Evolutionary conservation across 345 rosid species (phyloP), one percentile per base, ranked within the genome.

Genomic region (Hibiscus trionum): DNA sequence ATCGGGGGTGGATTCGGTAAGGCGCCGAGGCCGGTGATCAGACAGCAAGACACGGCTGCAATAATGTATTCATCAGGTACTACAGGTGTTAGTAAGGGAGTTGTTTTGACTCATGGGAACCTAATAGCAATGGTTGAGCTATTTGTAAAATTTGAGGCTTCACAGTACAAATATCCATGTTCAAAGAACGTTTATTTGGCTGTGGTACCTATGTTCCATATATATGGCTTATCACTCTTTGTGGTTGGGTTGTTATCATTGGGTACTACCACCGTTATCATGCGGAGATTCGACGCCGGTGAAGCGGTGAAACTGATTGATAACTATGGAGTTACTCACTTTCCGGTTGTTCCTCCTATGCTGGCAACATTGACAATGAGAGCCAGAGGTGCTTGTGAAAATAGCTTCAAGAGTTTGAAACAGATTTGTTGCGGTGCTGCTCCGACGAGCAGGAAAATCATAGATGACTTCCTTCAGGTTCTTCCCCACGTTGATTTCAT

Each of bases 391-490:
- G 77, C 60, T 60, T 35, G 71, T 68, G 84, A 80, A 12, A 68
- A 77, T 67, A 71, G 69, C 72, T 82, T 93, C 52, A 82, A 59
- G 79, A 89, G 91, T 71, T 82, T 93, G 79, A 91, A 89, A 83
- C 94, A 89, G 78, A 90, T 93, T 81, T 89, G 93, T 33, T 83
- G 77, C 53, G 98, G 98, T 53, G 98, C 97, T 31, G 97, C 98
- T 75, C 86, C 96, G 50, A 66, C 82, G 58, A 81, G 80, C 44
- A 70, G 69, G 63, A 85, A 83, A 76, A 61, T 76, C 24, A 83
- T 93, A 21, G 87, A 89, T 47, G 86, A 86, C 21, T 88, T 93
- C 37, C 53, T 85, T 70, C 71, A 16, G 77, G 74, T 79, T 73
- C 77, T 89, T 55, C 89, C 86, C 72, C 83, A 82, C 70, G 93